These are phyloP conservation scores for Fragilaria radians DNA, from an alignment of 108 stramenopile genomes.

Conservation along the genomic window DNA sequence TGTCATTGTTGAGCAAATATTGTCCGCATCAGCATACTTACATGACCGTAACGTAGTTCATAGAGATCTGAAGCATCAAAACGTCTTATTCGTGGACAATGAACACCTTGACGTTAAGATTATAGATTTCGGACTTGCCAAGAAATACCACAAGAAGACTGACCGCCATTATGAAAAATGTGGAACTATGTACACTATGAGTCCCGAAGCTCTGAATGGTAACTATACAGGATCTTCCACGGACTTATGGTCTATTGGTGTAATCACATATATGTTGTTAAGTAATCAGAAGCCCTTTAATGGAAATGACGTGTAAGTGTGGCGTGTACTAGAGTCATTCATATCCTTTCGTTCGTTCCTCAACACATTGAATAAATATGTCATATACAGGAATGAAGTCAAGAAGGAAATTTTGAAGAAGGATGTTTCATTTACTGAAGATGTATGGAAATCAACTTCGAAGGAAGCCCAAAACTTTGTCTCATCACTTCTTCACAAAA, in stretches of 20 bases:
- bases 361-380: no score
- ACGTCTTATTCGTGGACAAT: constrained; percentile 72
- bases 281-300: constrained; percentile 64
- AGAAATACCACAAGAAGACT: constrained; percentile 22
- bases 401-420: constrained; percentile 51
- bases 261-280: constrained; percentile 73
- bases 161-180: constrained; percentile 42
- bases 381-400: constrained; percentile 26
- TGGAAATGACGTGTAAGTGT: no score
- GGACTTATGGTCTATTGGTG: constrained; percentile 80
- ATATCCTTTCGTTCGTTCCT: no score
- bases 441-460: constrained; percentile 44
- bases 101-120: constrained; percentile 54
- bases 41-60: constrained; percentile 72
- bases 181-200: constrained; percentile 76
- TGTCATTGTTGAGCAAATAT: constrained; percentile 41
- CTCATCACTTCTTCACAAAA: constrained; percentile 23
- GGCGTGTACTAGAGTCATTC: no score
- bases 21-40: constrained; percentile 70
- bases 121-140: constrained; percentile 89
- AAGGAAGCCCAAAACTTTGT: constrained; percentile 50
- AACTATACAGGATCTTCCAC: constrained; percentile 63
- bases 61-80: constrained; percentile 79
- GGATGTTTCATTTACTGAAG: constrained; percentile 36
- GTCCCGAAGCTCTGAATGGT: constrained; percentile 71